Percentiles rank a stretch among this genome's conserved stretches.
These are phyloP conservation scores for Erysimum cheiri DNA, from an alignment of 441 rosid genomes.

Conservation along the genomic window DNA sequence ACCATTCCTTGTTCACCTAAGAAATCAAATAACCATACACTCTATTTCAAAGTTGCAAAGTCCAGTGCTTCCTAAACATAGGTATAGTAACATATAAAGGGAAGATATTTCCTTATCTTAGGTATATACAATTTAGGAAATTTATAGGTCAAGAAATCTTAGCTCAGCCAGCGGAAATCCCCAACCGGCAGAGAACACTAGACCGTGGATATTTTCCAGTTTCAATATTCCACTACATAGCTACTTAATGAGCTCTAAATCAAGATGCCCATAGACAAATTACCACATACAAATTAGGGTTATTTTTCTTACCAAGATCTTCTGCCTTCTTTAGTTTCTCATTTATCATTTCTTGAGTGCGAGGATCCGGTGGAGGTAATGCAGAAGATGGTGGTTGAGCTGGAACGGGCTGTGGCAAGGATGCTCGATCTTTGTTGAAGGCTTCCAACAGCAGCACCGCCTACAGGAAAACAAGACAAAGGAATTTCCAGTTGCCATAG, in stretches of 20 bases:
- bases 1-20: conserved; percentile 96
- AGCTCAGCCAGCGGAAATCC: neutral
- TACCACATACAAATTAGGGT: conserved; percentile 5
- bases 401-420: conserved; percentile 80
- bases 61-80: neutral
- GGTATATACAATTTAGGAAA: neutral
- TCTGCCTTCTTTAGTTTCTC: conserved; percentile 94
- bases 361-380: conserved; percentile 80
- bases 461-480: conserved; percentile 49
- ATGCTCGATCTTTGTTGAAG: conserved; percentile 93
- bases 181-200: neutral
- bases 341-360: conserved; percentile 94
- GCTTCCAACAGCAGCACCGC: conserved; percentile 89
- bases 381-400: conserved; percentile 72
- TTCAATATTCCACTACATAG: neutral
- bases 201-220: neutral
- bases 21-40: conserved; percentile 17
- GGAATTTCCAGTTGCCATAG: conserved; percentile 20
- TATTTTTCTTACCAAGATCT: conserved; percentile 73
- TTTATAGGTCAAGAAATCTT: neutral
- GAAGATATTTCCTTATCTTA: neutral
- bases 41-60: conserved; percentile 1
- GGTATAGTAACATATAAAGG: neutral
- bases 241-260: conserved; percentile 3
- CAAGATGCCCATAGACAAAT: conserved; percentile 1